Evolutionary conservation across 257 asterid genomes (phyloP).

Genomic region (Misopates orontium): DNA sequence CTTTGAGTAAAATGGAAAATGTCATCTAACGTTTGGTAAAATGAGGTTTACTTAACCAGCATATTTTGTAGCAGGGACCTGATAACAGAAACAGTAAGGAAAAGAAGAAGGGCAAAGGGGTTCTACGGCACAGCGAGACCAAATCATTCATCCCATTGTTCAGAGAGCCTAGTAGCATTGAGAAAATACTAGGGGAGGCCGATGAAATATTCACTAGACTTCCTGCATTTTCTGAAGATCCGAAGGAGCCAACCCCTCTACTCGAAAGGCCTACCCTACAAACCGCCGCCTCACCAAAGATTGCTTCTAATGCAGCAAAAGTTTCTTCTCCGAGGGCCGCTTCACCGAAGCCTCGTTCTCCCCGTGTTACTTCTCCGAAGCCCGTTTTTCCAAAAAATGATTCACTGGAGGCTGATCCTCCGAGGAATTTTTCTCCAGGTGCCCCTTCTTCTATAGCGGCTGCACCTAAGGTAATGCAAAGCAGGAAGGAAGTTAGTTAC

Average conservation of each 20-base stretch:
- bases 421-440: slow-evolving; percentile 37
- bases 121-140: slow-evolving; percentile 55
- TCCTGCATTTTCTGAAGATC: slow-evolving; percentile 42
- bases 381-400: slow-evolving; percentile 30
- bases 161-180: slow-evolving; percentile 94
- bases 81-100: slow-evolving; percentile 68
- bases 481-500: slow-evolving; percentile 47
- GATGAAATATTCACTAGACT: slow-evolving; percentile 69
- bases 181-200: slow-evolving; percentile 87
- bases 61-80: slow-evolving; percentile 47
- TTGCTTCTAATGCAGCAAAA: slow-evolving; percentile 33
- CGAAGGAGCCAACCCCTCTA: slow-evolving; percentile 48
- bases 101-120: slow-evolving; percentile 76
- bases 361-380: slow-evolving; percentile 45
- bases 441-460: slow-evolving; percentile 28
- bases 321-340: slow-evolving; percentile 42
- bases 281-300: slow-evolving; percentile 45
- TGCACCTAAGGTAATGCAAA: slow-evolving; percentile 36
- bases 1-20: too few species aligned
- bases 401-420: slow-evolving; percentile 35
- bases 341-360: slow-evolving; percentile 39
- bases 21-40: not conserved
- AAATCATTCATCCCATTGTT: slow-evolving; percentile 82
- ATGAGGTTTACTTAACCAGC: not conserved
- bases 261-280: slow-evolving; percentile 48